Evolutionary conservation across 2,329 filamentous ascomycete species (phyloP), one percentile per base, ranked within the genome.

Genomic region (Blastomyces parvus): DNA sequence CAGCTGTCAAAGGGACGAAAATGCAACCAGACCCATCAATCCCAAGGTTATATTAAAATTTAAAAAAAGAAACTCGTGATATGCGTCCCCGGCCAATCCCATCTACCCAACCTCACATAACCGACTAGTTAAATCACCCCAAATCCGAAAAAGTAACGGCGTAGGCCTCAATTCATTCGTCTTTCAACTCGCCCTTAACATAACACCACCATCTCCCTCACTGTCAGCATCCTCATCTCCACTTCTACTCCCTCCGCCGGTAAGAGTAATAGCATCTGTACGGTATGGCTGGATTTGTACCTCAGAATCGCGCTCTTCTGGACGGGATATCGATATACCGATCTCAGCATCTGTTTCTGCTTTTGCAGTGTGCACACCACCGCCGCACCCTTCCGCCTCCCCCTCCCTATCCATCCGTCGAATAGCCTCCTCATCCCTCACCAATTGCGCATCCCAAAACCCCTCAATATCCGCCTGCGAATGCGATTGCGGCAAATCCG

Each of bases 391-490:
- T 6, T 14, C 22, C 22, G 1, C 27, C 22, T 17, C 27, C 27
- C 52, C 11, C 17, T 19, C 22, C 25, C 22, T 17, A 33, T 59
- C 40, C 57, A 59, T 48, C 40, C 13, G 57, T 13, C 33, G 6
- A 59, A 62, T 55, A 25, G 50, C 60, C 25, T 55, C 48, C 60
- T 62, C 52, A 55, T 62, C 60, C 38, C 27, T 22, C 33, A 19
- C 33, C 13, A 62, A 22, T 22, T 62, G 60, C 33, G 27, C n/a
- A 40, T 56, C 52, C 60, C 60, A 62, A 36, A 62, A 62, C 19
- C 33, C 19, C 17, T 62, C 50, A 17, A 62, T 62, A 33, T 62
- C 60, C 13, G 17, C 38, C 14, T 46, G 55, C 14, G 60, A 62
- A 56, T 62, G 38, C 14, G 52, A 53, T 19, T 33, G 33, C 13